These are phyloP conservation scores for Sporormia fimetaria DNA, from an alignment of 495 filamentous ascomycete genomes.

Conservation along the genomic window DNA sequence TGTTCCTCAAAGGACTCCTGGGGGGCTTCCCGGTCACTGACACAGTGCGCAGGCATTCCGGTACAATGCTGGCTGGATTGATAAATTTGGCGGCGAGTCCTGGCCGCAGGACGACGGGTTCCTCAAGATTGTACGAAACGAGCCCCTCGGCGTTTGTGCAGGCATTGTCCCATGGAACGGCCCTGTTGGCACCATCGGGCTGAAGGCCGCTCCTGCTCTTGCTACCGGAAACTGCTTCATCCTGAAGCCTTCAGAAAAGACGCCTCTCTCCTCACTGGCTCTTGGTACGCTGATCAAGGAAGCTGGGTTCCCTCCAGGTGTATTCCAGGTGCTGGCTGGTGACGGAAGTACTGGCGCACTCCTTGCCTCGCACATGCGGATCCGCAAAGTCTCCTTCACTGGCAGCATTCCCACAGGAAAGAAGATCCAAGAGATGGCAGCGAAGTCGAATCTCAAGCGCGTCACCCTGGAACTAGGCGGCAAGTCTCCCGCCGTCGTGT, in stretches of 20 bases:
- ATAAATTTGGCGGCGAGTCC: slow-evolving; percentile 38
- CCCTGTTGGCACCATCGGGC: slow-evolving; percentile 21
- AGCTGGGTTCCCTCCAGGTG: slow-evolving; percentile 34
- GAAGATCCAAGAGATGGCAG: slow-evolving; percentile 33
- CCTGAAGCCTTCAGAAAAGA: slow-evolving; percentile 34
- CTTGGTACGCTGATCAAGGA: slow-evolving; percentile 28
- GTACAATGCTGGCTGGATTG: slow-evolving; percentile 39
- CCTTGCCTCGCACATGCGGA: slow-evolving; percentile 33
- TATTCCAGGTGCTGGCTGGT: slow-evolving; percentile 34
- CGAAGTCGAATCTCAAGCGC: slow-evolving; percentile 41
- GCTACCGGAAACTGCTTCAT: slow-evolving; percentile 38
- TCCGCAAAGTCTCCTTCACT: slow-evolving; percentile 31
- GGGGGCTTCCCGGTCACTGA: background rate
- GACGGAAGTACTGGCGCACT: slow-evolving; percentile 32
- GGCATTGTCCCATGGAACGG: slow-evolving; percentile 39
- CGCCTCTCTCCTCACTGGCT: slow-evolving; percentile 29
- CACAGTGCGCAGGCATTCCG: slow-evolving; percentile 18
- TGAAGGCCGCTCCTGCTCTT: slow-evolving; percentile 39
- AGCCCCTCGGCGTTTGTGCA: slow-evolving; percentile 34
- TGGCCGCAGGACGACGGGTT: slow-evolving; percentile 38
- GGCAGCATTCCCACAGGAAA: slow-evolving; percentile 24
- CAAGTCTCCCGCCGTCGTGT: slow-evolving; percentile 37
- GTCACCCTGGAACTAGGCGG: slow-evolving; percentile 39
- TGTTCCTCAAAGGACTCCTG: too few relatives aligned
- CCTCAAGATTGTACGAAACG: slow-evolving; percentile 35